phyloP scores from a whole-genome alignment of 306 rosid genomes.

The Sindora glabra region DNA sequence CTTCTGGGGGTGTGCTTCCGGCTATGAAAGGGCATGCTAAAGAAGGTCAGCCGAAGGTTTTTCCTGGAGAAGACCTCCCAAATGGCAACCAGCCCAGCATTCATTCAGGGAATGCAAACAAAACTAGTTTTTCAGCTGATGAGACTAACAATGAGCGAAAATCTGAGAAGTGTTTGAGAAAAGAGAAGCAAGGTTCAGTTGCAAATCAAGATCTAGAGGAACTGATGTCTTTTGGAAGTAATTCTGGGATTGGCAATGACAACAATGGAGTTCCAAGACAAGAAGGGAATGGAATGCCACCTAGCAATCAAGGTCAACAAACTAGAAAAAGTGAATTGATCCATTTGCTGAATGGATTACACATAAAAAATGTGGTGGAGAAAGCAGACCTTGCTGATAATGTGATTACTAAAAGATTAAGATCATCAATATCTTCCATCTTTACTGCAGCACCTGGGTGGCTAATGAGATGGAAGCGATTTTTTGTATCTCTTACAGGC shows the following conservation, averaged over 20 bases:
- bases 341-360: conserved; percentile 35
- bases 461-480: conserved; percentile 51
- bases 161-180: conserved; percentile 26
- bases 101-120: conserved; percentile 24
- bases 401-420: conserved; percentile 37
- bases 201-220: conserved; percentile 24
- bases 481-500: conserved; percentile 30
- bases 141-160: conserved; percentile 29
- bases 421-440: conserved; percentile 33
- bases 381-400: conserved; percentile 47
- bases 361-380: conserved; percentile 36
- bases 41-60: conserved; percentile 44
- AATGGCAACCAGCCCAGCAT: conserved; percentile 29
- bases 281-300: conserved; percentile 29
- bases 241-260: conserved; percentile 27
- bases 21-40: conserved; percentile 38
- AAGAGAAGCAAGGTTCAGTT: conserved; percentile 52
- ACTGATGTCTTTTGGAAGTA: conserved; percentile 24
- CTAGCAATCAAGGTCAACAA: conserved; percentile 31
- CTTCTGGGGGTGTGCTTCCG: conserved; percentile 38
- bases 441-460: conserved; percentile 45
- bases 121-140: conserved; percentile 28
- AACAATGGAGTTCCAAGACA: conserved; percentile 32
- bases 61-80: conserved; percentile 51
- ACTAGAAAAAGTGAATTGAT: conserved; percentile 31